Conservation (phyloP, 1,139 yeast genomes). For the Geotrichum aggregatum region DNA sequence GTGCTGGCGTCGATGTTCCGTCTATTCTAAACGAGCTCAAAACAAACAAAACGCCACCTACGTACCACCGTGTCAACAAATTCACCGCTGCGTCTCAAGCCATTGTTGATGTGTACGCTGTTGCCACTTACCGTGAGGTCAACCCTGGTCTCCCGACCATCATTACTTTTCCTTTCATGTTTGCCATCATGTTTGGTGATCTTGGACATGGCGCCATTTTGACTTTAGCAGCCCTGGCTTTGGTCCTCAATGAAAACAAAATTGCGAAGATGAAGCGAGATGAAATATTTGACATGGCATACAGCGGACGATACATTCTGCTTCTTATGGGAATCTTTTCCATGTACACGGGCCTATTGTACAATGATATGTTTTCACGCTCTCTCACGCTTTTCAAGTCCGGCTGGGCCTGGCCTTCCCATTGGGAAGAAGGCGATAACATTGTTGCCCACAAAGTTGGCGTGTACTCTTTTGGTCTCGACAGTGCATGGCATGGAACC, state of each 20-base stretch:
- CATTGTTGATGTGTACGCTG: conserved; percentile 92
- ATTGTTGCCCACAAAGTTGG: conserved; percentile 63
- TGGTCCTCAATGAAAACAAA: conserved; percentile 66
- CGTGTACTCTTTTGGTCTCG: conserved; percentile 79
- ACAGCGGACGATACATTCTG: conserved; percentile 81
- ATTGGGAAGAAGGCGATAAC: conserved; percentile 59
- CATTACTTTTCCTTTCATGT: conserved; percentile 96
- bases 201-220: conserved; percentile 90
- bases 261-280: conserved; percentile 69
- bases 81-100: conserved; percentile 88
- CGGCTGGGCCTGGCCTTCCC: conserved; percentile 91
- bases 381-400: conserved; percentile 80
- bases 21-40: conserved; percentile 75
- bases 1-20: conserved; percentile 58
- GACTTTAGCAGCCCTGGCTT: conserved; percentile 61
- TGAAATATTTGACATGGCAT: conserved; percentile 97
- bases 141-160: conserved; percentile 94
- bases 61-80: conserved; percentile 86
- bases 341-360: conserved; percentile 86
- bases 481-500: conserved; percentile 96
- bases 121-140: conserved; percentile 90
- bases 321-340: conserved; percentile 89
- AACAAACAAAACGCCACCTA: conserved; percentile 87
- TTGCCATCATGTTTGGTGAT: conserved; percentile 99
- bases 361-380: conserved; percentile 89